These are phyloP conservation scores for Penicillium corylophilum DNA, from an alignment of 2,329 filamentous ascomycete genomes.

Conservation along the genomic window DNA sequence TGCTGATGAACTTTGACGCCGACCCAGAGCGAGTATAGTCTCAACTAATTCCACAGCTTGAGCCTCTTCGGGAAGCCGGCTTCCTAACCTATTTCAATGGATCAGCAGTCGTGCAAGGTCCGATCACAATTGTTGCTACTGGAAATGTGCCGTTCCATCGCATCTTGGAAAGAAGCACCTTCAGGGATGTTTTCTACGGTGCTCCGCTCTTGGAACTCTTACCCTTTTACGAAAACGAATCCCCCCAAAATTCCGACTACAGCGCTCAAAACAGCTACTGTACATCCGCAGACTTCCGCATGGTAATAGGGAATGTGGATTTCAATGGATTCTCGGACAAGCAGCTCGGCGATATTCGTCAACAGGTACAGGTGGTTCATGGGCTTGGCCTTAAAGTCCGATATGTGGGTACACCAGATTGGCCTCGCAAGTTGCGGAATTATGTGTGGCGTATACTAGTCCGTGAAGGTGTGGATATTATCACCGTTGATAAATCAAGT, in stretches of 20 bases:
- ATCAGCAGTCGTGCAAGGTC: not conserved
- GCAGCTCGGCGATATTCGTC: not conserved
- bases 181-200: not conserved
- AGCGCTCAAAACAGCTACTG: not conserved
- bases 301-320: not conserved
- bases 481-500: slow-evolving; percentile 35
- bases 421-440: not conserved
- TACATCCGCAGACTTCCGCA: not conserved
- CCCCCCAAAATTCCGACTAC: not conserved
- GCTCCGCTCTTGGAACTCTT: not conserved
- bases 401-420: not conserved
- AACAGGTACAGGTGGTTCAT: not conserved
- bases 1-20: not conserved
- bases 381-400: not conserved
- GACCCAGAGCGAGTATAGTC: not conserved
- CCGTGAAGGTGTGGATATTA: slow-evolving; percentile 28
- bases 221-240: not conserved
- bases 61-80: slow-evolving; percentile 1
- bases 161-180: not conserved
- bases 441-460: slow-evolving; percentile 1
- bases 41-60: not conserved
- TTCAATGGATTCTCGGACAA: not conserved
- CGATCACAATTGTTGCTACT: slow-evolving; percentile 6
- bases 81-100: slow-evolving; percentile 3
- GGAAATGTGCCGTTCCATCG: slow-evolving; percentile 6